A percentile compares a stretch with the other conserved stretches of the same genome.
phyloP scores from a whole-genome alignment of 208 protist genomes.

The Kentomonas sorsogonicus region DNA sequence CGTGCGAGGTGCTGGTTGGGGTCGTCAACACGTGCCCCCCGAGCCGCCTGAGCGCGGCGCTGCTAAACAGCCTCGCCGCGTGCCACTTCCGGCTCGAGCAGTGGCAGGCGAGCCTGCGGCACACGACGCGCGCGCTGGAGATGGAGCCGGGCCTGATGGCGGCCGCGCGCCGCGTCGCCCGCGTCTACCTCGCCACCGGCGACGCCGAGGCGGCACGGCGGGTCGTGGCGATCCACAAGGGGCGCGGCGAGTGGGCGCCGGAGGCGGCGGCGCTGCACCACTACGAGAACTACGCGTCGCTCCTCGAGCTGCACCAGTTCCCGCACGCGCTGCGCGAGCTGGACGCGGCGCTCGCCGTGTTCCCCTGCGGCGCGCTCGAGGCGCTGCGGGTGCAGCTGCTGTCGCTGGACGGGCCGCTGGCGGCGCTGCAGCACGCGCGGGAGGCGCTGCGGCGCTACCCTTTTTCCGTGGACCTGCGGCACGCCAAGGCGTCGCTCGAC shows the following conservation, averaged over 20 bases:
- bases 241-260: slow-evolving; percentile 15
- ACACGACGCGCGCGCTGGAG: slow-evolving; percentile 33
- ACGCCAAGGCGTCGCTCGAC: slow-evolving; percentile 33
- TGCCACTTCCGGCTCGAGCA: slow-evolving; percentile 52
- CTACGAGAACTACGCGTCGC: slow-evolving; percentile 30
- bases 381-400: slow-evolving; percentile 45
- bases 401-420: slow-evolving; percentile 23
- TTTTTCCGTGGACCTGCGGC: slow-evolving; percentile 32
- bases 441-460: slow-evolving; percentile 22
- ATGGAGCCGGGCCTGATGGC: slow-evolving; percentile 30
- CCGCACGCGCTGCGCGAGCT: slow-evolving; percentile 30
- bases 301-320: slow-evolving; percentile 41
- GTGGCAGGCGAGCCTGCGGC: slow-evolving; percentile 27
- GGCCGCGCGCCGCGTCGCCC: slow-evolving; percentile 27
- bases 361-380: slow-evolving; percentile 53
- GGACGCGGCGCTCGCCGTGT: slow-evolving; percentile 25
- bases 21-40: slow-evolving; percentile 13
- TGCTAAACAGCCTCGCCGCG: slow-evolving; percentile 48
- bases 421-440: slow-evolving; percentile 23
- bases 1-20: slow-evolving; percentile 13
- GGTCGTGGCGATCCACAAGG: slow-evolving; percentile 20
- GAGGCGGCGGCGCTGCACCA: slow-evolving; percentile 36
- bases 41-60: slow-evolving; percentile 18
- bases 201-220: slow-evolving; percentile 22
- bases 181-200: slow-evolving; percentile 30